Base-by-base conservation (phyloP, 2,329 filamentous ascomycete genomes). In the Emericellopsis atlantica region DNA sequence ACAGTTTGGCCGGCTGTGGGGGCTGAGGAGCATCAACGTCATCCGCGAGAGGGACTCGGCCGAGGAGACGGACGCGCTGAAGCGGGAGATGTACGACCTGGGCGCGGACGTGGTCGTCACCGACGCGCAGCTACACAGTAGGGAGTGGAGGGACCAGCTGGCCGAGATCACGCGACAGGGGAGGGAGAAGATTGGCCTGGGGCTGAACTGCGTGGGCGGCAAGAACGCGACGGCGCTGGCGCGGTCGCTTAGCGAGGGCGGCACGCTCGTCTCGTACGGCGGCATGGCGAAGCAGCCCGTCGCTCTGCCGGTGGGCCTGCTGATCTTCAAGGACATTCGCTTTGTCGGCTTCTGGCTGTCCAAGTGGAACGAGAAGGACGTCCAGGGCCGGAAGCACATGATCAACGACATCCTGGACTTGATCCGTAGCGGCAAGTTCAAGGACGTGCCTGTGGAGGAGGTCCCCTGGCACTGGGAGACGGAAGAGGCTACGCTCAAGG, bases 281-380 rank as follows among this genome's bases (percentile, higher is more conserved):
- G 90, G 85, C 39, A 98, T 98, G 92, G 79, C 84, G 29, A 84
- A 84, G 57, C 81, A 94, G 65, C 89, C 90, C 0, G 73, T 95
- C 22, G 70, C 74, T 6, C 63, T 96, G 45, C 87, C 90, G 0
- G 84, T 89, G 1, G 84, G 84, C 0, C 68, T 93, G 49, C 67
- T 96, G 44, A 98, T 98, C 51, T 98, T 98, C 67, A 92, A 90
- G 61, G 79, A 96, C 51, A 71, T 96, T 40, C 72, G 76, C 40
- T 94, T 95, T 54, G 74, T 85, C 46, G 93, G 92, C 5, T 98
- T 96, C 62, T 98, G 92, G 92, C 79, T 96, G 21, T 92, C 84
- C 55, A 78, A 73, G 45, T 96, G 92, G 90, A 86, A 84, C 37
- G 81, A 89, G 55, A 65, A 71, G 46, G 72, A 95, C 51, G 74